Percentiles rank a stretch among this genome's conserved stretches.
Evolutionary conservation across 345 rosid genomes (phyloP).

Genomic region (Dipteronia dyeriana): DNA sequence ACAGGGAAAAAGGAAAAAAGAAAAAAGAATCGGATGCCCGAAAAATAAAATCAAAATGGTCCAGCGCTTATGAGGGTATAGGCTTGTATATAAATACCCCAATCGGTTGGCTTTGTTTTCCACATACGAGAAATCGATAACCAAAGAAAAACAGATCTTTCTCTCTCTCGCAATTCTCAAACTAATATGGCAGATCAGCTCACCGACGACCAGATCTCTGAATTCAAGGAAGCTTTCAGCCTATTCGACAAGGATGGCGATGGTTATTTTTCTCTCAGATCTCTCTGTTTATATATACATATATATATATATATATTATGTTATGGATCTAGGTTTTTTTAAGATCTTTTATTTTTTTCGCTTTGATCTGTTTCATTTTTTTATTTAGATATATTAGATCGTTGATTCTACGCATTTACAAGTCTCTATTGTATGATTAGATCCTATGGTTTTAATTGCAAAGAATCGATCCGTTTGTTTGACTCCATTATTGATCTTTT

Average conservation of each 20-base stretch:
- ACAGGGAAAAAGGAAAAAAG: not conserved
- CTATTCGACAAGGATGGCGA: constrained; percentile 49
- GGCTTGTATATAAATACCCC: not conserved
- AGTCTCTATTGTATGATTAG: not conserved
- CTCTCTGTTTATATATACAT: not conserved
- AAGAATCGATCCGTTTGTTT: not conserved
- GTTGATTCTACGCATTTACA: not conserved
- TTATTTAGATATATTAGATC: not conserved
- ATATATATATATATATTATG: not conserved
- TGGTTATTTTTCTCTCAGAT: constrained; percentile 27
- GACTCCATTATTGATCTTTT: not conserved
- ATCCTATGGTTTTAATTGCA: not conserved
- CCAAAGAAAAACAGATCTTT: not conserved
- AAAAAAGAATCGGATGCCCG: constrained; percentile 4
- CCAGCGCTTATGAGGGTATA: not conserved
- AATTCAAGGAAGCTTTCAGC: constrained; percentile 48
- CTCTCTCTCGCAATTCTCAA: not conserved
- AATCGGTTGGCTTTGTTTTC: not conserved
- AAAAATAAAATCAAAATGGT: not conserved
- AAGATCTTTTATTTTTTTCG: not conserved
- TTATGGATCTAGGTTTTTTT: not conserved
- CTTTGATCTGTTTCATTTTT: constrained; percentile 1
- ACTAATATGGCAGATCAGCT: constrained; percentile 38
- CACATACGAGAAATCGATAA: not conserved
- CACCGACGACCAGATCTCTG: constrained; percentile 43